A percentile compares a stretch with the other conserved stretches of the same genome.
Evolutionary conservation across 768 basidiomycete species (phyloP).

Genomic region (Podaxis mareebaensis): DNA sequence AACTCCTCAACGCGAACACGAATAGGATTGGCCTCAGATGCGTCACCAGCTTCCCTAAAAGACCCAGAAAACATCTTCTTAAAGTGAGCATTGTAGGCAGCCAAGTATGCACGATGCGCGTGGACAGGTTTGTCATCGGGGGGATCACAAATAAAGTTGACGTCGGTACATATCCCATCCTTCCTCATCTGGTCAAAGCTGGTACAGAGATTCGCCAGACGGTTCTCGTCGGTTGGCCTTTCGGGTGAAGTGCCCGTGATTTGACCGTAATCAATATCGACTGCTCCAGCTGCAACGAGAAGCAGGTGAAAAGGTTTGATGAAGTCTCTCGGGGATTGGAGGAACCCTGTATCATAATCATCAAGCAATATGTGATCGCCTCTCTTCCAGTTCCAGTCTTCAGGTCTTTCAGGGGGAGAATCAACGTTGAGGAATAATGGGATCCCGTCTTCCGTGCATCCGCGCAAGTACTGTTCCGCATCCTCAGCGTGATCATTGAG

Average conservation of each 20-base stretch:
- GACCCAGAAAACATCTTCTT: conserved; percentile 27
- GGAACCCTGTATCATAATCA: conserved; percentile 28
- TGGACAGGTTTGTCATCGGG: conserved; percentile 21
- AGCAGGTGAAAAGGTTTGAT: conserved; percentile 33
- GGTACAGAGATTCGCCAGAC: conserved; percentile 23
- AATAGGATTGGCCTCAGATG: conserved; percentile 21
- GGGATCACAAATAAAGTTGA: conserved; percentile 29
- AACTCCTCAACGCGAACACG: conserved; percentile 9
- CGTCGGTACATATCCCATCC: conserved; percentile 34
- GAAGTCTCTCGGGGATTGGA: conserved; percentile 34
- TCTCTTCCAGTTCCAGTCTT: conserved; percentile 40
- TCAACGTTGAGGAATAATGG: conserved; percentile 46
- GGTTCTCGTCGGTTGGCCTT: conserved; percentile 17
- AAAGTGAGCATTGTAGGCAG: conserved; percentile 35
- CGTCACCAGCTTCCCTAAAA: conserved; percentile 24
- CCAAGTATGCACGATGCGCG: conserved; percentile 42
- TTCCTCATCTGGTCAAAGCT: conserved; percentile 36
- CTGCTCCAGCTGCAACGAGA: conserved; percentile 34
- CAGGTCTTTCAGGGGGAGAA: conserved; percentile 27
- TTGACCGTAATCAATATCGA: conserved; percentile 25
- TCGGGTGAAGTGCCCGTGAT: conserved; percentile 7
- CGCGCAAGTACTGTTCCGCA: conserved; percentile 18
- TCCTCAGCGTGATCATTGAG: conserved; percentile 32
- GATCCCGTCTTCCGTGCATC: conserved; percentile 25
- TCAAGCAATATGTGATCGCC: conserved; percentile 41